A percentile compares a stretch with the other conserved stretches of the same genome.
Conservation (phyloP, 2,329 filamentous ascomycete species). For the Stemphylium beticola region DNA sequence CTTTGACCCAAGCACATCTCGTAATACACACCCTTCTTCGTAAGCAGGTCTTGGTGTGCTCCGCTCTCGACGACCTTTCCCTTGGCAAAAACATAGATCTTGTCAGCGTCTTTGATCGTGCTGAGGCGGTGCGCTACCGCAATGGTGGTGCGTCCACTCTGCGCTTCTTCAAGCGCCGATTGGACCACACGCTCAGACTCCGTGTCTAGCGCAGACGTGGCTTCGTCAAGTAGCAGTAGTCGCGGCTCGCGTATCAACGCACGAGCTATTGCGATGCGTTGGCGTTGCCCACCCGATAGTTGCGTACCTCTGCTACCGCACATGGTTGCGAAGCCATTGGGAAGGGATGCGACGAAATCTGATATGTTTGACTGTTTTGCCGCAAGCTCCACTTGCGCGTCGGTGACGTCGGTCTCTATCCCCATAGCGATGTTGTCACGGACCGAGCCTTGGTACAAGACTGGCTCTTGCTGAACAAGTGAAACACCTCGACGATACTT, state of each 20-base stretch:
- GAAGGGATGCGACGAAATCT: conserved; percentile 43
- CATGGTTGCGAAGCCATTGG: conserved; percentile 61
- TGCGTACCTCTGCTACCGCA: conserved; percentile 44
- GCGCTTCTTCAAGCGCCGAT: conserved; percentile 79
- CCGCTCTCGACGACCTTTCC: conserved; percentile 84
- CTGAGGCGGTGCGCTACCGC: conserved; percentile 90
- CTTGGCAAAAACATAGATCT: conserved; percentile 92
- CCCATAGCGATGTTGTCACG: conserved; percentile 83
- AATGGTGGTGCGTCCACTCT: conserved; percentile 87
- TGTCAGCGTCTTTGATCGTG: conserved; percentile 92
- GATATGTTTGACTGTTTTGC: conserved; percentile 67
- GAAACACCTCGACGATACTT: conserved; percentile 84
- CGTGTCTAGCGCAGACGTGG: conserved; percentile 46
- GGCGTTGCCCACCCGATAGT: conserved; percentile 82
- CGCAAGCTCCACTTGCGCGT: conserved; percentile 75
- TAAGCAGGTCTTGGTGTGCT: conserved; percentile 55
- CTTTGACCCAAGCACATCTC: conserved; percentile 54
- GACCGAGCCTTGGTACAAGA: conserved; percentile 90
- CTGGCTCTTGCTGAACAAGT: conserved; percentile 92
- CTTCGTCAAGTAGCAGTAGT: conserved; percentile 63
- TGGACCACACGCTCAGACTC: conserved; percentile 75
- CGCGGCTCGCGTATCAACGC: conserved; percentile 90
- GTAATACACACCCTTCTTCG: conserved; percentile 50
- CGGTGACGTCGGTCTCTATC: conserved; percentile 68
- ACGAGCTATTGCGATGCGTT: conserved; percentile 90